phyloP scores from a whole-genome alignment of 2,329 filamentous ascomycete species.

The Cercospora beticola region DNA sequence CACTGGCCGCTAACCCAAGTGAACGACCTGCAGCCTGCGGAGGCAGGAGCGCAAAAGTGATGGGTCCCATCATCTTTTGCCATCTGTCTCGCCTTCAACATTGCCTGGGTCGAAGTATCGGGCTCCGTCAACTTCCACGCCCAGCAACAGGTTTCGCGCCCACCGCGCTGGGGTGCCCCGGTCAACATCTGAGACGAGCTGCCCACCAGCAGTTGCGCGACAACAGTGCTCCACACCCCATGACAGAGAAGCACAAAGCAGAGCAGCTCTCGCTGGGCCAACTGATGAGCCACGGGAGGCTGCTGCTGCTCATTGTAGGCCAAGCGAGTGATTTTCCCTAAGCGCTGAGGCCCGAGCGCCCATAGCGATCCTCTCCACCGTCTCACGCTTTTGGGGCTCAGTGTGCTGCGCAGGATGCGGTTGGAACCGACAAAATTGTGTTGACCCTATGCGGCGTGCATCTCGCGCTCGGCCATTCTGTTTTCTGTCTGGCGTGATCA shows the following conservation, averaged over 20 bases:
- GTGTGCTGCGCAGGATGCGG: slow-evolving; percentile 3
- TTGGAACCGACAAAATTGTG: background rate
- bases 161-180: background rate
- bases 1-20: no score
- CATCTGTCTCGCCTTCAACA: no score
- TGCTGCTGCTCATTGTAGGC: background rate
- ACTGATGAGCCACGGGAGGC: background rate
- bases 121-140: background rate
- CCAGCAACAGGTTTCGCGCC: background rate
- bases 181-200: slow-evolving; percentile 9
- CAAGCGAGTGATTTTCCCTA: slow-evolving; percentile 14
- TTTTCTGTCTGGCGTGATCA: background rate
- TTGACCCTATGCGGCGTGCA: slow-evolving; percentile 8
- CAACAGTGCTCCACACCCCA: background rate
- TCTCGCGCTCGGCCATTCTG: background rate
- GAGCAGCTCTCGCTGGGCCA: background rate
- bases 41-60: no score
- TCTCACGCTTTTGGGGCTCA: slow-evolving; percentile 1
- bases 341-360: slow-evolving; percentile 11
- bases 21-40: no score
- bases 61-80: no score
- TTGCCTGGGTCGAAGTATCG: background rate
- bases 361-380: background rate
- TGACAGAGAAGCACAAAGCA: no score
- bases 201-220: background rate